phyloP scores from a whole-genome alignment of 2,329 filamentous ascomycete genomes.

The Plenodomus tracheiphilus region DNA sequence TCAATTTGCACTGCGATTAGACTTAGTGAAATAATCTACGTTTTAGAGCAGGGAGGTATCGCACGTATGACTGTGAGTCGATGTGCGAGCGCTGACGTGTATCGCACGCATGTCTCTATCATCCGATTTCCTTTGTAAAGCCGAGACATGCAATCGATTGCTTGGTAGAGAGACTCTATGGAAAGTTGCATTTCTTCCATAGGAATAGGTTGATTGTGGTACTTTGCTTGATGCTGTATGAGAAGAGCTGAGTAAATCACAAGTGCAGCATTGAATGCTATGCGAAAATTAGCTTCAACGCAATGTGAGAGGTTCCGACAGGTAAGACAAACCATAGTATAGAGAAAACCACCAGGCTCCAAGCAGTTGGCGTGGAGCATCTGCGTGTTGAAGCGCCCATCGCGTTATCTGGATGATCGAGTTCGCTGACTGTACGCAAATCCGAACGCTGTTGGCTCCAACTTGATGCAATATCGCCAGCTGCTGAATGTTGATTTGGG shows the following conservation, averaged over 20 bases:
- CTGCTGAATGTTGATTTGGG: constrained; percentile 13
- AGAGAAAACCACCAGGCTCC: constrained; percentile 50
- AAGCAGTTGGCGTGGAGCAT: constrained; percentile 26
- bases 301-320: neutral
- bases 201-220: constrained; percentile 3
- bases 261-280: constrained; percentile 34
- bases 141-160: constrained; percentile 13
- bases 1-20: too few relatives aligned
- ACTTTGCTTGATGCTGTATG: constrained; percentile 14
- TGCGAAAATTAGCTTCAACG: neutral
- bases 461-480: constrained; percentile 35
- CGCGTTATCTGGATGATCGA: constrained; percentile 41
- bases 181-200: constrained; percentile 9
- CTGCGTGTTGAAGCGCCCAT: constrained; percentile 22
- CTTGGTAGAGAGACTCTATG: constrained; percentile 5
- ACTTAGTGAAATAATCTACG: too few relatives aligned
- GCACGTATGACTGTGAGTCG: constrained; percentile 5
- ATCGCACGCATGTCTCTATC: constrained; percentile 14
- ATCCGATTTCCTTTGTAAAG: constrained; percentile 14
- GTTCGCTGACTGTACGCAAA: constrained; percentile 40
- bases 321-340: constrained; percentile 39
- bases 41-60: neutral
- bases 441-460: constrained; percentile 38
- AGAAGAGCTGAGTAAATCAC: constrained; percentile 37
- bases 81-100: constrained; percentile 8